These are phyloP conservation scores for Coemansia sp. DNA, from an alignment of 192 early-diverging fungal genomes.

Conservation along the genomic window DNA sequence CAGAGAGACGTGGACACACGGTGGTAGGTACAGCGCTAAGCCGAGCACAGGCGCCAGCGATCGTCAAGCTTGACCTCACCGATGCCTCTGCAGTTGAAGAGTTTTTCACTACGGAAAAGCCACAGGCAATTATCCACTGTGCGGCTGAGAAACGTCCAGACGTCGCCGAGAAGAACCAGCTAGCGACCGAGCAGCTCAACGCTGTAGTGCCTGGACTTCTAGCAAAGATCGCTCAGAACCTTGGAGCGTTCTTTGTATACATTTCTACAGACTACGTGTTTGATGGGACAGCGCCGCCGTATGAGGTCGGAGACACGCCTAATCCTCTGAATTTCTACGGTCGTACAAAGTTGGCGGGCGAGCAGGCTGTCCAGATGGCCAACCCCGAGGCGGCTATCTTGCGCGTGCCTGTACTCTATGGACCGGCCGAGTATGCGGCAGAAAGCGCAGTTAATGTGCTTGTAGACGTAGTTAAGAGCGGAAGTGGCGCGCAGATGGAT, in stretches of 20 bases:
- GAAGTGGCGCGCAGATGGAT: slow-evolving; percentile 62
- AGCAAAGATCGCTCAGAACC: slow-evolving; percentile 52
- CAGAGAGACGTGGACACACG: slow-evolving; percentile 55
- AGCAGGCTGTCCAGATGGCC: slow-evolving; percentile 57
- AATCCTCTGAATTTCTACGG: slow-evolving; percentile 88
- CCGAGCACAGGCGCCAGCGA: slow-evolving; percentile 51
- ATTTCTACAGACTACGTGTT: slow-evolving; percentile 94
- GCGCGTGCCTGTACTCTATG: slow-evolving; percentile 81
- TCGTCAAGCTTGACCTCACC: slow-evolving; percentile 71
- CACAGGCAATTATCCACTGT: slow-evolving; percentile 73
- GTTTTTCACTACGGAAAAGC: slow-evolving; percentile 59
- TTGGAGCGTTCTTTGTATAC: slow-evolving; percentile 68
- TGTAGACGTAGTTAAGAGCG: slow-evolving; percentile 57
- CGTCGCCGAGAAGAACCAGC: slow-evolving; percentile 67
- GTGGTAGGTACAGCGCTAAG: slow-evolving; percentile 75
- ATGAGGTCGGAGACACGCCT: slow-evolving; percentile 63
- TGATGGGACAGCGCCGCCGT: slow-evolving; percentile 82
- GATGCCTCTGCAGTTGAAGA: slow-evolving; percentile 52
- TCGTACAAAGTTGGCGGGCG: slow-evolving; percentile 75
- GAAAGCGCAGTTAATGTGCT: slow-evolving; percentile 82
- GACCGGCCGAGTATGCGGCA: slow-evolving; percentile 59
- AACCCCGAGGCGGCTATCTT: slow-evolving; percentile 66
- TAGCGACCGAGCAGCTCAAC: slow-evolving; percentile 67
- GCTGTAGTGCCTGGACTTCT: slow-evolving; percentile 60
- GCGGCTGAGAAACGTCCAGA: slow-evolving; percentile 87